Base-by-base conservation (phyloP, 768 basidiomycete species). In the Lactarius vividus region DNA sequence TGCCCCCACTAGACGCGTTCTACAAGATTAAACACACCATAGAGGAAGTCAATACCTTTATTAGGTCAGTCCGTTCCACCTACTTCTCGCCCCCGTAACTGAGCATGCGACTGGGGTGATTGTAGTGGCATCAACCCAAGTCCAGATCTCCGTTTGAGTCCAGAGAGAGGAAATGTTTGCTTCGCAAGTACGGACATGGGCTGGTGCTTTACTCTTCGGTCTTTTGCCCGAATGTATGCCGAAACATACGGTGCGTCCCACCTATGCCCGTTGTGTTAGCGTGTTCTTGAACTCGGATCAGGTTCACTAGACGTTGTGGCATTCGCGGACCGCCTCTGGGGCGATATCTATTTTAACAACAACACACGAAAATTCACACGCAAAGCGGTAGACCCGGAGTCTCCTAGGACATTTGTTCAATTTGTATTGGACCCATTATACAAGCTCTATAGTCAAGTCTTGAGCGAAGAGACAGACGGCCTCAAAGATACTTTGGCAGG, bases 1-100 rank as follows among this genome's bases (percentile, higher is more conserved):
- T 99, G 73, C 96, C 96, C 73, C 97, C 97, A 62, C 80, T 88
- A 49, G 97, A 99, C 72, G 97, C 97, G 0, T 99, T 93, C 80
- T 98, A 96, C 80, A 99, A 99, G 82, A 94, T 99, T 70, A 96
- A 94, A 76, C 96, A 98, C 75, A 98, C 96, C 2, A 96, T 99
- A 62, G 97, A 99, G 75, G 97, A 99, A 76, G 88, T 99, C 60
- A 99, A 99, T 76, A 92, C 89, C 1, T 89, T 96, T 76, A 98
- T 99, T 74, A 90, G 93, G 93, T 94, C 29, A 18, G 63, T 67
- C 72, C 64, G 10, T 26, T 18, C 2, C 35, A 35, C 40, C 61
- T 61, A 52, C 18, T 26, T 54, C 40, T 4, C 10, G 2, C 29
- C 56, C 66, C 66, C 13, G 52, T 20, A 28, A 40, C 11, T 62